Base-by-base conservation (phyloP, 140 eudicot species). In the Ambrosia hybrid region DNA sequence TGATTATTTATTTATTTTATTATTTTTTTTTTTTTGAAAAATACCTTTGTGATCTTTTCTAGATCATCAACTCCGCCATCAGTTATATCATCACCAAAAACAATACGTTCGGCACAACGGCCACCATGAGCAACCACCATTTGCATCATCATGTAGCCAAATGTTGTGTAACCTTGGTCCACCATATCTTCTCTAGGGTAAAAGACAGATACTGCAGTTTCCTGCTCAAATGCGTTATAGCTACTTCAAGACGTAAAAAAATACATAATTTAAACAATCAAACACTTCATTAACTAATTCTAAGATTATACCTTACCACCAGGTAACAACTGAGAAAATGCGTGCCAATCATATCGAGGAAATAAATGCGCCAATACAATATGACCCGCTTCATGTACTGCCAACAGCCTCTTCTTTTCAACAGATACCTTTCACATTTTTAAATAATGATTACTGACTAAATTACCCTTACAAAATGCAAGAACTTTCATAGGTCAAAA, bases 91-190 rank as follows among this genome's bases (percentile, higher is more conserved):
- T 87, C 88, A 37, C 98, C 97, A 83, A 85, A 93, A 12, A 90
- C 87, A 51, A 93, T 65, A 52, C 90, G 91, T 84, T 93, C 98
- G 65, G 96, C 97, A 79, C 98, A 93, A 46, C 91, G 97, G 12
- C 98, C 98, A 37, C 98, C 98, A 79, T 93, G 98, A 75, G 98
- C 98, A 34, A 93, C 98, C 82, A 93, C 96, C 98, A 93, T 93
- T 87, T 93, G 98, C 98, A 93, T 93, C 83, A 83, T 83, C 93
- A 93, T 78, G 85, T 93, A 93, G 68, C 96, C 98, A 73, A 93
- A 87, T 14, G 97, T 93, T 65, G 92, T 86, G 83, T 87, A 87
- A 60, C 87, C 91, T 82, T 84, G 98, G 78, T 85, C 93, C 38
- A 90, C 83, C 82, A 83, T 84, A 52, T 90, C 97, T 84, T 93